Evolutionary conservation across 2,329 filamentous ascomycete genomes (phyloP), one percentile per base, ranked within the genome.

Genomic region (Knufia petricola): DNA sequence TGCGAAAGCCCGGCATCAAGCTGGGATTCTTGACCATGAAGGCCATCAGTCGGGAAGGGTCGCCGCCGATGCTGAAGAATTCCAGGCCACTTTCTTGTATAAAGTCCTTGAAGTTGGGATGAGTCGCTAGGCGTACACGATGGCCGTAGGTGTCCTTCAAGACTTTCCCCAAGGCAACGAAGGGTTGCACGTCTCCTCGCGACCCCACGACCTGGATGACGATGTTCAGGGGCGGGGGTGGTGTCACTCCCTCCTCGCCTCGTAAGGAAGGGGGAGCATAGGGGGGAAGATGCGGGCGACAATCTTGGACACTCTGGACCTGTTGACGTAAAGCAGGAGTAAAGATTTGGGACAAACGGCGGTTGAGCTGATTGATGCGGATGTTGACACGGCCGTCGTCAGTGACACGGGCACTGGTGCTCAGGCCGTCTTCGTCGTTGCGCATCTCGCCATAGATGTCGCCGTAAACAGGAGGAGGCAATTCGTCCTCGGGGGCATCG

Each of bases 351-450:
- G 82, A 79, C 2, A 89, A 69, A 46, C 76, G 75, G 50, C 74
- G 69, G 56, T 76, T 80, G 56, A 79, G 81, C 61, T 87, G 81
- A 60, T 82, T 80, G 66, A 90, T 85, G 54, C 80, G 81, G 67
- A 90, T 87, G 59, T 87, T 80, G 58, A 90, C 74, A 59, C 86
- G 79, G 20, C 86, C 85, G 66, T 88, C 83, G 50, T 78, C 84
- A 81, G 76, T 79, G 26, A 83, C 66, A 26, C 70, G 69, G 37
- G 78, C 79, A 37, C 75, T 76, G 28, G 79, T 79, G 46, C 78
- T 73, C 52, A 83, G 78, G 12, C 79, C 79, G 24, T 76, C 69
- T 56, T 80, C 77, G n/a, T 72, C 76, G 50, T 82, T 71, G 49
- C 76, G 71, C 20, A 83, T 64, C 21, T 77, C 75, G 57, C 78